A percentile compares a stretch with the other conserved stretches of the same genome.
Evolutionary conservation across 306 rosid genomes (phyloP).

Genomic region (Cyamopsis tetragonoloba): DNA sequence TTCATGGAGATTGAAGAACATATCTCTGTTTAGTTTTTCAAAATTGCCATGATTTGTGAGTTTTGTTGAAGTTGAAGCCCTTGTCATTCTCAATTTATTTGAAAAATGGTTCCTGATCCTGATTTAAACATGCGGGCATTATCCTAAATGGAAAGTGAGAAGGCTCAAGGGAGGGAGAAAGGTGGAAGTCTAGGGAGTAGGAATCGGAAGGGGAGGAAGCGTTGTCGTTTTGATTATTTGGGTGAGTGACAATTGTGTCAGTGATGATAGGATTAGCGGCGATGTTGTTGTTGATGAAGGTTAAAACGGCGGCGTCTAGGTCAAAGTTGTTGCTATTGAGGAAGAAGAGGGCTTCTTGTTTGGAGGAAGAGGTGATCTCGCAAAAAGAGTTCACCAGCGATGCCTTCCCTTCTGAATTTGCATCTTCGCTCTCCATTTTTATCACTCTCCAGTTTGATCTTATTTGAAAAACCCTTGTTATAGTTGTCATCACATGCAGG

Average conservation of each 20-base stretch:
- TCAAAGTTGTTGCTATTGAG: constrained; percentile 80
- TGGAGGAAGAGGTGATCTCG: constrained; percentile 76
- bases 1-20: too few relatives aligned
- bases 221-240: not conserved
- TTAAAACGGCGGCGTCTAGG: constrained; percentile 86
- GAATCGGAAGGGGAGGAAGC: constrained; percentile 37
- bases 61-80: too few relatives aligned
- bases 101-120: too few relatives aligned
- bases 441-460: too few relatives aligned
- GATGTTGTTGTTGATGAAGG: constrained; percentile 37
- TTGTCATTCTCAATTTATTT: too few relatives aligned
- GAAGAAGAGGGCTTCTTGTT: constrained; percentile 74
- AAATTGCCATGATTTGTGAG: too few relatives aligned
- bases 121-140: too few relatives aligned
- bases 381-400: constrained; percentile 56
- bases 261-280: not conserved
- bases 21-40: too few relatives aligned
- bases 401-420: constrained; percentile 27
- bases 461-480: too few relatives aligned
- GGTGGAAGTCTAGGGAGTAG: constrained; percentile 35
- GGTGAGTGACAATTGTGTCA: not conserved
- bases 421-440: constrained; percentile 30
- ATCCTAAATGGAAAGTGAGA: constrained; percentile 40
- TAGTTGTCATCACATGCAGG: too few relatives aligned
- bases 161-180: constrained; percentile 27